Percentiles rank a stretch among this genome's conserved stretches.
Conservation (phyloP, 2,329 filamentous ascomycete genomes). For the Westerdykella aurantiaca region DNA sequence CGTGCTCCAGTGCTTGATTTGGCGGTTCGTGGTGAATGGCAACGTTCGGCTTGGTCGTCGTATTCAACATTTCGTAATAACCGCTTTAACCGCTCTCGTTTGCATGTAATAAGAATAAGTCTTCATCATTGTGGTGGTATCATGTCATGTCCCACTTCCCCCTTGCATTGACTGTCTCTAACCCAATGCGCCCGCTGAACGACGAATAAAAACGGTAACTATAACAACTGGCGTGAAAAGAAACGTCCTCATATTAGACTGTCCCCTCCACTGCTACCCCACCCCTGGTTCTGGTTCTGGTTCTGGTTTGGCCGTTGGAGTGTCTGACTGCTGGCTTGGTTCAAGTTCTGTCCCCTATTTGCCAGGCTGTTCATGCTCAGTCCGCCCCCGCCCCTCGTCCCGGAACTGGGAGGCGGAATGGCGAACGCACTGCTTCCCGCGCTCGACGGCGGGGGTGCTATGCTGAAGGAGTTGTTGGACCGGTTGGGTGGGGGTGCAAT, state of each 20-base stretch:
- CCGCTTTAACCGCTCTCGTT: no score
- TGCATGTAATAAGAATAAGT: no score
- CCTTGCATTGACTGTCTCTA: no score
- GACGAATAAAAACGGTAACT: no score
- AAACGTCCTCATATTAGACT: constrained; percentile 21
- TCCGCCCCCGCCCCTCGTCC: constrained; percentile 21
- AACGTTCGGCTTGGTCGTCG: no score
- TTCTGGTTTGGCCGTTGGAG: constrained; percentile 13
- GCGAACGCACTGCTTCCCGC: constrained; percentile 14
- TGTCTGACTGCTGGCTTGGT: constrained; percentile 10
- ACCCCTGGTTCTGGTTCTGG: constrained; percentile 18
- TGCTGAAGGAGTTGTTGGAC: constrained; percentile 10
- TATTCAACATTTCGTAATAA: no score
- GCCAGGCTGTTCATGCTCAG: constrained; percentile 22
- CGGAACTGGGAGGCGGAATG: constrained; percentile 22
- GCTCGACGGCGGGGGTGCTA: constrained; percentile 7
- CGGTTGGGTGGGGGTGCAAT: constrained; percentile 36
- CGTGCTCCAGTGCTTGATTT: no score
- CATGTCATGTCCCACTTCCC: no score
- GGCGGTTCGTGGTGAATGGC: no score
- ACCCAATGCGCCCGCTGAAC: no score
- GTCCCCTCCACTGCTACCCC: constrained; percentile 14
- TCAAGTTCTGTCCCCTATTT: constrained; percentile 18
- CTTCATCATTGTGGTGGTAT: no score
- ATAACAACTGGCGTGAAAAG: no score